Conservation (phyloP, 164 flowering plant species). For the Houttuynia cordata region DNA sequence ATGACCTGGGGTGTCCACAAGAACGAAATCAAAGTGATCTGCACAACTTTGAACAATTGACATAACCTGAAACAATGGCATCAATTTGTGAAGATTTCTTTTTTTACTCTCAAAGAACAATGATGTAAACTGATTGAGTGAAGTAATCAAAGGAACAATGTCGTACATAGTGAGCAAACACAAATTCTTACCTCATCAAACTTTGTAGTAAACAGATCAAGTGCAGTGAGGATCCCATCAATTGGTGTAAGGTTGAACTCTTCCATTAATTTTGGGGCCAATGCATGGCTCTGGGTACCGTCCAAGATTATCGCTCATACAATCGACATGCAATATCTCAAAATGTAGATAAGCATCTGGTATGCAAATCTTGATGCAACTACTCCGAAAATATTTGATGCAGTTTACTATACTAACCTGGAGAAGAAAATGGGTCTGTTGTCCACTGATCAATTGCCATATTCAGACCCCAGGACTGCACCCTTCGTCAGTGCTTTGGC, state of each 20-base stretch:
- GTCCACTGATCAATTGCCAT: conserved; percentile 44
- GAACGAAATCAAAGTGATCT: conserved; percentile 91
- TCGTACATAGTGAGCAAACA: not conserved
- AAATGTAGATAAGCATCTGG: conserved; percentile 56
- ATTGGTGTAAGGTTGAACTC: conserved; percentile 91
- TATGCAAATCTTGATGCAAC: conserved; percentile 45
- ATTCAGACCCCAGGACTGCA: conserved; percentile 39
- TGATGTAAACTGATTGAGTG: not conserved
- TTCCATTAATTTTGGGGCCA: no score
- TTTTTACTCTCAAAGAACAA: not conserved
- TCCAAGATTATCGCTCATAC: no score
- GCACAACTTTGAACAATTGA: conserved; percentile 75
- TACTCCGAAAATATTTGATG: conserved; percentile 52
- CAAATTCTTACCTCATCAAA: conserved; percentile 68
- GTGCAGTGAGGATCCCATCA: conserved; percentile 89
- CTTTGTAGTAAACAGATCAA: conserved; percentile 83
- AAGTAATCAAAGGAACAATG: not conserved
- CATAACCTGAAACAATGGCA: conserved; percentile 45
- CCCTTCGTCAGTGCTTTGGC: conserved; percentile 32
- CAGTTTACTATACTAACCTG: conserved; percentile 43
- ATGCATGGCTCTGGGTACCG: no score
- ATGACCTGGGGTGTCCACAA: conserved; percentile 96
- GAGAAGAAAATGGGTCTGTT: conserved; percentile 47
- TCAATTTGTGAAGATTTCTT: not conserved
- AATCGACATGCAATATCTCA: conserved; percentile 40